A percentile compares a stretch with the other conserved stretches of the same genome.
phyloP scores from a whole-genome alignment of 768 basidiomycete species.

The Porphyrellus cyaneotinctus region DNA sequence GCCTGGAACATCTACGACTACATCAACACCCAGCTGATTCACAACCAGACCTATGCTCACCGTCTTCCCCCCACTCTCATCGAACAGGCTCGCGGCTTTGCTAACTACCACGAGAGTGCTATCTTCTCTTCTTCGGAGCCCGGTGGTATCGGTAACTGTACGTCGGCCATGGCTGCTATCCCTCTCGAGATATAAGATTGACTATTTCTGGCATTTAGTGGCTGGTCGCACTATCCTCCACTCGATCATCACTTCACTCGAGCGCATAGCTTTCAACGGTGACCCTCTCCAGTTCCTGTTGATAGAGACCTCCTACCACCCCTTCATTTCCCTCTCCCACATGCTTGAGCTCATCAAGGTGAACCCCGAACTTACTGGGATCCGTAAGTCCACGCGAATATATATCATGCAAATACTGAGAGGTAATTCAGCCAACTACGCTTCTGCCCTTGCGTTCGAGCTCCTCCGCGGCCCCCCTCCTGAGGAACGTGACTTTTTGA shows the following conservation, averaged over 20 bases:
- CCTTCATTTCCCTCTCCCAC: constrained; percentile 86
- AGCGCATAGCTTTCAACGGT: constrained; percentile 73
- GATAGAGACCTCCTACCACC: constrained; percentile 82
- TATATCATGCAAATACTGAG: constrained; percentile 10
- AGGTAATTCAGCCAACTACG: constrained; percentile 56
- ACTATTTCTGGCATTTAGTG: constrained; percentile 42
- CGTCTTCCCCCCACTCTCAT: constrained; percentile 75
- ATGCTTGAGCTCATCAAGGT: constrained; percentile 59
- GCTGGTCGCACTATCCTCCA: constrained; percentile 77
- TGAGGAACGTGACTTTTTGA: constrained; percentile 75
- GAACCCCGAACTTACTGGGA: constrained; percentile 55
- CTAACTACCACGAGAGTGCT: constrained; percentile 75
- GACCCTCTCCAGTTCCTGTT: constrained; percentile 78
- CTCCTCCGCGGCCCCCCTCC: constrained; percentile 71
- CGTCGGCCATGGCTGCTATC: constrained; percentile 27
- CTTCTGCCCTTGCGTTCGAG: constrained; percentile 73
- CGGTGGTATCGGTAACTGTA: constrained; percentile 74
- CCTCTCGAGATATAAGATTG: neutral
- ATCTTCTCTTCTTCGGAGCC: constrained; percentile 64
- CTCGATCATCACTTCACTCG: constrained; percentile 65
- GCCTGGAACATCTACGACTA: constrained; percentile 80
- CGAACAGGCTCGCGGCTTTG: constrained; percentile 70
- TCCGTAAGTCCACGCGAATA: constrained; percentile 49
- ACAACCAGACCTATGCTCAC: constrained; percentile 80
- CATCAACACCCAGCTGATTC: constrained; percentile 67